Percentiles rank a stretch among this genome's conserved stretches.
Evolutionary conservation across 768 basidiomycete species (phyloP).

Genomic region (Russula brevipes): DNA sequence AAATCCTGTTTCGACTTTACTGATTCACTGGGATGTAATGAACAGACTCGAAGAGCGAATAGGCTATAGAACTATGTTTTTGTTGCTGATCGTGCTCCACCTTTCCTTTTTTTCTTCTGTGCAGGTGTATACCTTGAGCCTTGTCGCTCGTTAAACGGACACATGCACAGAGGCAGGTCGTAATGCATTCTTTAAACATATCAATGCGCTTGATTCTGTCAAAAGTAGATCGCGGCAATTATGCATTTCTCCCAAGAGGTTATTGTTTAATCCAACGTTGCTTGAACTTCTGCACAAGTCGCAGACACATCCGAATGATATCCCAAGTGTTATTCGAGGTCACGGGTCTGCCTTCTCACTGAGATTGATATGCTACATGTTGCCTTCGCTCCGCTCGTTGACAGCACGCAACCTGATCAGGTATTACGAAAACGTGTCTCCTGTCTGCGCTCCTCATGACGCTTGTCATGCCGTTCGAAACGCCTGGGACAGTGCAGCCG

Average conservation of each 20-base stretch:
- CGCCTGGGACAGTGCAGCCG: conserved; percentile 33
- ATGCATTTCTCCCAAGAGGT: conserved; percentile 17
- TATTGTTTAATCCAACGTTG: conserved; percentile 5
- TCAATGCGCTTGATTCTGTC: conserved; percentile 24
- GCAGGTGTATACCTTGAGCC: conserved; percentile 23
- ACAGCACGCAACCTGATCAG: conserved; percentile 9
- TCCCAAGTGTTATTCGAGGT: conserved; percentile 8
- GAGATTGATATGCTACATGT: conserved; percentile 14
- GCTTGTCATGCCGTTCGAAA: conserved; percentile 21
- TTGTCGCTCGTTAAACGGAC: conserved; percentile 20
- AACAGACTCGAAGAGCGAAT: conserved; percentile 21
- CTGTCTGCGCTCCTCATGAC: background rate
- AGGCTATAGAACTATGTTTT: conserved; percentile 24
- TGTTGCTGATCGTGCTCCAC: conserved; percentile 23
- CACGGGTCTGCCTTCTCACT: conserved; percentile 1
- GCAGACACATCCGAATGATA: conserved; percentile 9
- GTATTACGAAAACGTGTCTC: conserved; percentile 1
- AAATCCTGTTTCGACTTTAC: conserved; percentile 20
- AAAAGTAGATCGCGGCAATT: conserved; percentile 20
- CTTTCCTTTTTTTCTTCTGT: conserved; percentile 24
- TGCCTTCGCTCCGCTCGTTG: conserved; percentile 11
- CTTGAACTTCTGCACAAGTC: conserved; percentile 10
- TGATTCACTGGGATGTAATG: conserved; percentile 23
- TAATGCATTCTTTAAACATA: conserved; percentile 24
- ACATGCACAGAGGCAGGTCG: conserved; percentile 25